Evolutionary conservation across 768 basidiomycete genomes (phyloP), one percentile per base, ranked within the genome.

Genomic region (Mycena polygramma): DNA sequence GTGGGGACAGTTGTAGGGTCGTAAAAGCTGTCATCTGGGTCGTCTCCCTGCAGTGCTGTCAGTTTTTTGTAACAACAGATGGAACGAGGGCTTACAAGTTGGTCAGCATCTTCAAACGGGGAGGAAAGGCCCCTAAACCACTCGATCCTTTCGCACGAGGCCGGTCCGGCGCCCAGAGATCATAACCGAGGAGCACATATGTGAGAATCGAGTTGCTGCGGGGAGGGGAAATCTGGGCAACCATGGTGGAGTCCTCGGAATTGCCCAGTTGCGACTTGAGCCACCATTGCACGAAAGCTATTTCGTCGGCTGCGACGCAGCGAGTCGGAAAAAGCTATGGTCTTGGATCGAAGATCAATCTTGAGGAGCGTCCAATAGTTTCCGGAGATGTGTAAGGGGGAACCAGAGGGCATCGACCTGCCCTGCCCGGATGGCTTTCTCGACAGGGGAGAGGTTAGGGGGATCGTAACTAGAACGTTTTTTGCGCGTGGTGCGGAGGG

Each of bases 281-380:
- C 60, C 60, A 62, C 60, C 60, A 62, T 36, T 24, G 20, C 19
- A 62, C 36, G 2, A 62, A 35, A 37, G 20, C 48, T 2, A 62
- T 22, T 24, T 62, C 60, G 7, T n/a, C 48, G 2, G 26, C 30
- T 13, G 8, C 60, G 48, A 11, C 35, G 1, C 11, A 62, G 46
- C 11, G 60, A 62, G 45, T 62, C 60, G 17, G 60, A 46, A 49
- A 62, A 37, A 2, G 26, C 36, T 8, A 60, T 30, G 4, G 58
- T 60, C 8, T 60, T 30, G 2, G 41, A 20, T 6, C 2, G 6
- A 10, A 60, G 22, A 48, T 60, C 26, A n/a, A 39, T 54, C 19
- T 36, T 63, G 61, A 49, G 73, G 64, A 22, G 72, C 3, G 39
- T 64, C 63, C 63, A 64, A 43, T 66, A 57, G 26, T 66, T 66